Evolutionary conservation across 257 asterid species (phyloP), one percentile per base, ranked within the genome.

Genomic region (Parsonsia alboflavescens): DNA sequence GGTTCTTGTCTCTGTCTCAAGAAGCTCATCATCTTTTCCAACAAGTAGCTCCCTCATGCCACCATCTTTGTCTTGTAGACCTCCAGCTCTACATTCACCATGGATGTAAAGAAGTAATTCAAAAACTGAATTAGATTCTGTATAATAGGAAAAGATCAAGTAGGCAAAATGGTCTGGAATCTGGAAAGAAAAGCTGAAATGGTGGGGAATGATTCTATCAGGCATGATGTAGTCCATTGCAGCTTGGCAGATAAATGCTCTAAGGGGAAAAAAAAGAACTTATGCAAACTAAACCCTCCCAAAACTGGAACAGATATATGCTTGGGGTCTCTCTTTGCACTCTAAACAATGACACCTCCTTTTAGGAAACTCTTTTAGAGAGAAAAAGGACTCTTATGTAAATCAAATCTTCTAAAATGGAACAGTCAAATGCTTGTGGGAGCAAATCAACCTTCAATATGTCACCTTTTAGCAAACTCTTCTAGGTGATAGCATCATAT

Each of bases 1-100:
- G 42, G 93, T 81, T 82, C 79, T 89, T 11, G 93, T 92, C 7
- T 92, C 98, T 68, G 96, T 89, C 84, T 87, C 68, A 58, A 92
- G 97, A 75, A 94, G 96, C 75, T 89, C 98, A 39, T 94, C 99
- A 2, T 94, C 97, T 80, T 90, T 92, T 19, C 99, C 97, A 6
- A 94, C 86, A 42, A 90, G 79, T 70, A 94, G 85, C 83, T 94
- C 97, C 79, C 99, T 75, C 15, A 88, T 41, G 17, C 99, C 98
- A 12, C 97, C 99, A 44, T 92, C 99, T 84, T 82, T 92, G 72
- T 94, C 99, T 85, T 84, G 96, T 89, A 94, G 80, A 8, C 99
- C 97, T 73, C 97, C 99, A 70, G 99, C 96, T 82, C 99, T 94
- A 78, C 16, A 61, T 57, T 79, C 84, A 58, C 71, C 76, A 36